phyloP scores from a whole-genome alignment of 225 moss, liverwort and hornwort species.

The Anthoceros angustus region DNA sequence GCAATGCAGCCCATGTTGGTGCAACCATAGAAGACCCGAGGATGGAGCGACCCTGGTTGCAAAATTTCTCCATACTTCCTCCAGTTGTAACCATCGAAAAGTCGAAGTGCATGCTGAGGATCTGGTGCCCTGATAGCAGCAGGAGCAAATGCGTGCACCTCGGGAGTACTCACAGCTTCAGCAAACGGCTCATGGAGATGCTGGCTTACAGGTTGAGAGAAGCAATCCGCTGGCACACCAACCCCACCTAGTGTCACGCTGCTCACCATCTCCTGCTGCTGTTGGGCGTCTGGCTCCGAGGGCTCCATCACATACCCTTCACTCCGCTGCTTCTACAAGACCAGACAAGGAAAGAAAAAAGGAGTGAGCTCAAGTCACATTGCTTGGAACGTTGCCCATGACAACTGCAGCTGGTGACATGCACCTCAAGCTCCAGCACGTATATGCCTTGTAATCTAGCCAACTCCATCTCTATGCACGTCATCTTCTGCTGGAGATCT shows the following conservation, averaged over 20 bases:
- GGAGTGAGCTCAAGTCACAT: not conserved
- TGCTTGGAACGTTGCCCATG: not conserved
- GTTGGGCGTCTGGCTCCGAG: not conserved
- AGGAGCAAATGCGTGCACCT: conserved; percentile 2
- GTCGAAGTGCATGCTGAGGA: not conserved
- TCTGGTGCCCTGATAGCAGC: conserved; percentile 5
- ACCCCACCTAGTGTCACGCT: not conserved
- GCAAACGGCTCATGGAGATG: not conserved
- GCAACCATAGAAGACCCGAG: conserved; percentile 21
- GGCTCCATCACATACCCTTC: not conserved
- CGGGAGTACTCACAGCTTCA: not conserved
- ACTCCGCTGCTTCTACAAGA: conserved; percentile 1
- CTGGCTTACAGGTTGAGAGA: not conserved
- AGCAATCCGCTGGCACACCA: not conserved
- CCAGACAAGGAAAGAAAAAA: not conserved
- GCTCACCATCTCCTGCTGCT: not conserved
- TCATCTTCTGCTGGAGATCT: conserved; percentile 16
- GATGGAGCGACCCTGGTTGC: conserved; percentile 8
- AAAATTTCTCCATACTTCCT: conserved; percentile 19
- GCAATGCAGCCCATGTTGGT: conserved; percentile 27
- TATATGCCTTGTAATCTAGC: conserved; percentile 16
- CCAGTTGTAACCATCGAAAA: conserved; percentile 25
- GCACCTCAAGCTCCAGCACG: conserved; percentile 8
- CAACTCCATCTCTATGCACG: conserved; percentile 21
- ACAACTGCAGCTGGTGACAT: not conserved